Base-by-base conservation (phyloP, 805 yeast species). In the Cephaloascus fragrans region DNA sequence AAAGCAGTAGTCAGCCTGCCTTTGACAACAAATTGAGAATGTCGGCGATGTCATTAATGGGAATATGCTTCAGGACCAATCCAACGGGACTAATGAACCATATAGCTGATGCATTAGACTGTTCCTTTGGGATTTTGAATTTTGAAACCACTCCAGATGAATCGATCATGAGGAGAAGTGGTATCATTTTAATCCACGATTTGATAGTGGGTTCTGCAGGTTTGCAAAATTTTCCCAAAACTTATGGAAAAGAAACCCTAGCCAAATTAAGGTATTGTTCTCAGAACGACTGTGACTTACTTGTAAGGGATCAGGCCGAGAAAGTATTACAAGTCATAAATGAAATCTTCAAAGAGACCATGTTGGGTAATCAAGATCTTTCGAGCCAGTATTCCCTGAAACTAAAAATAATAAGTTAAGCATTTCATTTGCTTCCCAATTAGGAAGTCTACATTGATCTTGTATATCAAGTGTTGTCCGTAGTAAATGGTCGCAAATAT, bases 11-110 rank as follows among this genome's bases (percentile, higher is more conserved):
- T 3, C 46, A 46, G 3, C 19, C 51, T 12, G 9, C 29, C 14
- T 14, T 31, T 31, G 95, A 87, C 45, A 63, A 69, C 41, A 69
- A 80, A 32, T 45, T 88, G 32, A 66, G 97, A 47, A 80, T 87
- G 83, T 89, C 97, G 2, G 75, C 96, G 0, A 72, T 89, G 77
- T 84, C 96, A 0, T 56, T 93, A 12, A 55, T 90, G n/a, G 96
- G 97, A 20, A 61, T 73, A 4, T 63, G 83, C 29, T 73, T 88
- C 49, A 73, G 74, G 44, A 61, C 62, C 1, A 76, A 77, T 42
- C 80, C 88, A 1, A 39, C 59, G 4, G 83, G 82, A 0, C 48
- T 86, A 1, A 32, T 62, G 0, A 50, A 56, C 1, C 61, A 67
- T 41, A 57, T 87, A 9, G 52, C 56, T 1, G 83, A 80, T 37